phyloP scores from a whole-genome alignment of 257 asterid genomes.

The Gardenia jasminoides region DNA sequence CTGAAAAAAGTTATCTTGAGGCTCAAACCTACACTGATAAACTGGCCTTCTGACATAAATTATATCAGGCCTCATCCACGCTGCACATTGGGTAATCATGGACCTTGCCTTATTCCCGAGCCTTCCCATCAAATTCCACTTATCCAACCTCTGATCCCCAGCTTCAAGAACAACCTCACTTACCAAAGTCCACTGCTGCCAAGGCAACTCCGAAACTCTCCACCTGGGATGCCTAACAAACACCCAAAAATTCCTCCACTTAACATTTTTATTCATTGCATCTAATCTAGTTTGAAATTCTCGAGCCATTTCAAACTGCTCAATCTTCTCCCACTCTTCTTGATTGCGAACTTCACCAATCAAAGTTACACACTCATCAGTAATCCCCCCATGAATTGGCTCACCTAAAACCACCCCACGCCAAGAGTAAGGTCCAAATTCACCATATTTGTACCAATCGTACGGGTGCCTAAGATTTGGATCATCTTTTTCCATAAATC shows the following conservation, averaged over 20 bases:
- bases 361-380: slow-evolving; percentile 79
- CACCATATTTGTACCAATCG: slow-evolving; percentile 95
- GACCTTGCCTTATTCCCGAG: slow-evolving; percentile 71
- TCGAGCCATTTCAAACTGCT: slow-evolving; percentile 74
- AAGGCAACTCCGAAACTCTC: slow-evolving; percentile 75
- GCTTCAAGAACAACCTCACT: slow-evolving; percentile 80
- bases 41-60: slow-evolving; percentile 84
- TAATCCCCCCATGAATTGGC: slow-evolving; percentile 69
- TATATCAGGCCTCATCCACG: slow-evolving; percentile 98
- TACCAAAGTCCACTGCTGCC: slow-evolving; percentile 97
- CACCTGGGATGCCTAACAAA: slow-evolving; percentile 94
- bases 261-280: slow-evolving; percentile 54
- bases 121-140: slow-evolving; percentile 96
- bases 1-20: slow-evolving; percentile 73
- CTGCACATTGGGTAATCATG: slow-evolving; percentile 81
- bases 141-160: slow-evolving; percentile 83
- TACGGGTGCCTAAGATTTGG: slow-evolving; percentile 89
- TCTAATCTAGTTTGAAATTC: slow-evolving; percentile 65
- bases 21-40: slow-evolving; percentile 87
- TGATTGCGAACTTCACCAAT: slow-evolving; percentile 74
- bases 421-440: slow-evolving; percentile 97
- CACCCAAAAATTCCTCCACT: slow-evolving; percentile 70
- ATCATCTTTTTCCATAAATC: slow-evolving; percentile 92
- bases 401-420: slow-evolving; percentile 95
- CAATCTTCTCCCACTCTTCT: slow-evolving; percentile 97